Evolutionary conservation across 495 filamentous ascomycete genomes (phyloP), one percentile per base, ranked within the genome.

Genomic region (Delitschia confertaspora): DNA sequence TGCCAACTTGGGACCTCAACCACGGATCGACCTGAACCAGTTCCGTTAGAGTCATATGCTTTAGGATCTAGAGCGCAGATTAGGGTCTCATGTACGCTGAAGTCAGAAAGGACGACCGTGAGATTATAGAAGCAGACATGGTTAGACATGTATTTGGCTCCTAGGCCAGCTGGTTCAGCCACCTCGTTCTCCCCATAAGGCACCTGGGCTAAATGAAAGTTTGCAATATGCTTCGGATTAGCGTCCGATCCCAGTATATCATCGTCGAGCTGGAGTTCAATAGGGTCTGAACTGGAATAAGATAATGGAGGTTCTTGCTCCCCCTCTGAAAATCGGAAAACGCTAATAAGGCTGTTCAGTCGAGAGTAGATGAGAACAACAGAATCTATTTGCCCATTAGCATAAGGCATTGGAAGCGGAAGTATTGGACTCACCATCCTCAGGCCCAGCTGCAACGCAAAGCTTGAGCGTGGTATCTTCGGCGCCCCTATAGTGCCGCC

Each of bases 401-500:
- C 32, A 2, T 17, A 26, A 24, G 19, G 6, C 9, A 37, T 17
- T 18, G 14, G 3, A 19, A 23, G 14, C 17, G 6, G 9, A 5
- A 7, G 18, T 13, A 18, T 16, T 14, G 35, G 35, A 31, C 27
- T 42, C 38, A 54, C 40, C 49, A 27, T 47, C 25, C 3, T 41
- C 22, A 14, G 31, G 30, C 9, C 20, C 20, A 27, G 25, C n/a
- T 19, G n/a, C 14, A n/a, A 56, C 24, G 23, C 24, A 34, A 6
- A 56, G 31, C 21, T 50, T 29, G 1, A 53, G 27, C 13, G 41
- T 55, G 29, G 50, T 26, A 21, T 60, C 53, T 13, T 60, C 57
- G 3, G 45, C 9, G 27, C 67, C 62, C 38, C 63, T 65, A 41
- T 66, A 71, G 57, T 78, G 75, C 2, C 58, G 58, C 44, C 66